Base-by-base conservation (phyloP, 2,329 filamentous ascomycete species). In the Talaromyces sp. region DNA sequence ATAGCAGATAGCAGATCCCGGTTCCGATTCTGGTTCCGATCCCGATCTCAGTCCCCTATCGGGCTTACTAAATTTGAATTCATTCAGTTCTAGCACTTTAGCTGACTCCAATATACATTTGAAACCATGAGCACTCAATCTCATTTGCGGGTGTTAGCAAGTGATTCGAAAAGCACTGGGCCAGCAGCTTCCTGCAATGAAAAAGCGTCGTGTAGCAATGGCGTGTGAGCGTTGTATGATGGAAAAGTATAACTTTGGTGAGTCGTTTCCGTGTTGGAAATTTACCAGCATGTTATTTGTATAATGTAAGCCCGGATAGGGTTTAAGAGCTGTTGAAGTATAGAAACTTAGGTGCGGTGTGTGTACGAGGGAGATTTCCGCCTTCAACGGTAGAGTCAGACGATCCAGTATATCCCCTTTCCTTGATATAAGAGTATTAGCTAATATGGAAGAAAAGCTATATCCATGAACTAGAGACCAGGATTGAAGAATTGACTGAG, bases 171-270 rank as follows among this genome's bases (percentile, higher is more conserved):
- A 19, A 39, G 31, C 52, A 13, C 22, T 43, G 22, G 70, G 60
- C 60, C 66, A 48, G 13, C 24, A 45, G 16, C 39, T 39, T 24
- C 60, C 35, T 33, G 60, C 43, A 5, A 48, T 35, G 9, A 78
- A 77, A 64, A 70, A 74, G 58, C 77, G 77, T n/a, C 77, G 80
- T n/a, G 79, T 81, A n/a, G 76, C 79, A 9, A 78, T 78, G 64
- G 81, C 81, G 2, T 83, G 81, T 68, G 79, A 82, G 67, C 71
- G 78, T 37, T 83, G 81, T 70, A 74, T 81, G 60, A 66, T 73
- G 54, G 82, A 82, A 71, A 83, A 83, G 71, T 81, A 83, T 71
- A 81, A 81, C 67, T 82, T 81, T 68, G 79, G 82, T 67, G 81
- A 82, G 67, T 71, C 72, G 33, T 78, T 76, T 65, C 80, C 79